phyloP scores from a whole-genome alignment of 306 rosid genomes.

The Geum urbanum region DNA sequence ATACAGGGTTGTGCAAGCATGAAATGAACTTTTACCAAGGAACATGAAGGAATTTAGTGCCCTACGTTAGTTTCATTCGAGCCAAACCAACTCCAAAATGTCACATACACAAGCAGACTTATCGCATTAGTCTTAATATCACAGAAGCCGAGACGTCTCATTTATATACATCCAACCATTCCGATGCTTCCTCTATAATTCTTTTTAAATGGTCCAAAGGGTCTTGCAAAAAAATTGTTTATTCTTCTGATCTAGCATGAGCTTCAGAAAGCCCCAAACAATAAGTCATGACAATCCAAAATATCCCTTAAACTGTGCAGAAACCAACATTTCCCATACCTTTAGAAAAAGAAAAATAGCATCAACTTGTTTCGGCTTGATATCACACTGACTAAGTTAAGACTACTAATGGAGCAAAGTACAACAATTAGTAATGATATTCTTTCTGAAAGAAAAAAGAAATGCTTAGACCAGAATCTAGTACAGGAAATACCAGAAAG shows the following conservation, averaged over 20 bases:
- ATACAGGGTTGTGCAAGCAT: neutral
- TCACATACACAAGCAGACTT: neutral
- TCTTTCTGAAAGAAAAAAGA: neutral
- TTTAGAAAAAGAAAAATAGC: neutral
- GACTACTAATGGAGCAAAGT: neutral
- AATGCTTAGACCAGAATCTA: neutral
- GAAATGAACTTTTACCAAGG: neutral
- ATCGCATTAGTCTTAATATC: neutral
- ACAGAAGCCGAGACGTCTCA: neutral
- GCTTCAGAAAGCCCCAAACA: neutral
- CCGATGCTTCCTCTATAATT: neutral
- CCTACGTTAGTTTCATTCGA: neutral
- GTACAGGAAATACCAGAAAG: constrained; percentile 6
- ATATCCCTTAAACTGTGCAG: neutral
- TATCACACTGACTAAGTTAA: neutral
- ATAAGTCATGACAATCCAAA: neutral
- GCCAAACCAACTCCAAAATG: constrained; percentile 2
- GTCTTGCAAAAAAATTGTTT: neutral
- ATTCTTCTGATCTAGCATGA: neutral
- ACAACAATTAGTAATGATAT: constrained; percentile 6
- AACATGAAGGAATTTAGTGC: neutral
- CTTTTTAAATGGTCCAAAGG: neutral
- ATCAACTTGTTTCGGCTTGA: neutral
- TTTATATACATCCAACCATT: neutral
- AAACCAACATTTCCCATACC: neutral